Evolutionary conservation across 1,139 yeast genomes (phyloP).

Genomic region (Debaryomyces coudertii): DNA sequence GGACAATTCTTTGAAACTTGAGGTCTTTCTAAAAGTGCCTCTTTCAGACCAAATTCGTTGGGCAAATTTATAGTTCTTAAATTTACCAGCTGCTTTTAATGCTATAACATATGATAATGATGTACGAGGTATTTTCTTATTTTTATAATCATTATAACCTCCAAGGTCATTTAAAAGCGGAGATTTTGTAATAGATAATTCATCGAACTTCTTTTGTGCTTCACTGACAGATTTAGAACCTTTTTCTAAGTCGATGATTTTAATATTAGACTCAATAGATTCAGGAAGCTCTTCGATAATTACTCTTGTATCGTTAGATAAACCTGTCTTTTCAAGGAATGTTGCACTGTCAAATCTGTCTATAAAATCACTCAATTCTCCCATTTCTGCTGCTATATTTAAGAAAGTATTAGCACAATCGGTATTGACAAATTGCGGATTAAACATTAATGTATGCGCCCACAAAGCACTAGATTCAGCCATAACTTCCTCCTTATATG

Average conservation of each 20-base stretch:
- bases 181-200: constrained; percentile 25
- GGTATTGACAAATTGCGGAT: constrained; percentile 46
- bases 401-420: constrained; percentile 55
- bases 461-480: constrained; percentile 83
- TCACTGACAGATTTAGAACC: constrained; percentile 12
- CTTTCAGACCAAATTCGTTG: constrained; percentile 75
- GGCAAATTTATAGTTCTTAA: constrained; percentile 58
- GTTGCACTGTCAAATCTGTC: constrained; percentile 55
- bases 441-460: constrained; percentile 51
- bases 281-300: constrained; percentile 27
- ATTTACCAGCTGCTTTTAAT: constrained; percentile 64
- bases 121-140: constrained; percentile 43
- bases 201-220: constrained; percentile 11
- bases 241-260: constrained; percentile 12
- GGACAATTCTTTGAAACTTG: constrained; percentile 44
- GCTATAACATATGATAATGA: constrained; percentile 63
- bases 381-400: constrained; percentile 54
- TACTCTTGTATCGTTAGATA: constrained; percentile 19
- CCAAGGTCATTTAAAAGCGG: constrained; percentile 28
- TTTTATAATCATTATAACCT: constrained; percentile 5
- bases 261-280: constrained; percentile 13
- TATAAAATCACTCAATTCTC: constrained; percentile 51
- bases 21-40: constrained; percentile 67
- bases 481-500: constrained; percentile 47
- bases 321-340: constrained; percentile 35